These are phyloP conservation scores for Naematelia aurantialba DNA, from an alignment of 768 basidiomycete species.

Conservation along the genomic window DNA sequence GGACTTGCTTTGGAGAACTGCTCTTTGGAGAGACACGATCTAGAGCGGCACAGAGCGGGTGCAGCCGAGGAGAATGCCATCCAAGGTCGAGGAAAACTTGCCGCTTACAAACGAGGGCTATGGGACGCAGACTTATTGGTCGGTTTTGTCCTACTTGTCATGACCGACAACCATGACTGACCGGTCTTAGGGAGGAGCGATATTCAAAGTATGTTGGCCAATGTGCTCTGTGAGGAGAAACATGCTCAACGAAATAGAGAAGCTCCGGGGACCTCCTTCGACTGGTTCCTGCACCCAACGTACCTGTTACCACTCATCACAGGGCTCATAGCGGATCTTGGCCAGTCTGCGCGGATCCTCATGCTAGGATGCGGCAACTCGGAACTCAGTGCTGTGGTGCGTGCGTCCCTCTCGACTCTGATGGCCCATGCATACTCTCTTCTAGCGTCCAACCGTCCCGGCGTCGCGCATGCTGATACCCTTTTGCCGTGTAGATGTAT, in stretches of 20 bases:
- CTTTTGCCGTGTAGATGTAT: slow-evolving; percentile 35
- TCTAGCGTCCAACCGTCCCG: background rate
- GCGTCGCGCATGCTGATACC: background rate
- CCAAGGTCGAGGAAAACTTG: slow-evolving; percentile 26
- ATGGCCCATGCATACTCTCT: background rate
- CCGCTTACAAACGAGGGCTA: slow-evolving; percentile 48
- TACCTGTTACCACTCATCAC: slow-evolving; percentile 44
- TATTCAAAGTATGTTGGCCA: slow-evolving; percentile 40
- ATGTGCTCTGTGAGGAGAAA: background rate
- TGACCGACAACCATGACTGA: too few relatives aligned
- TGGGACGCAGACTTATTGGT: slow-evolving; percentile 50
- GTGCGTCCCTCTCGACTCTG: slow-evolving; percentile 2
- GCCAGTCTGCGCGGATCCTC: slow-evolving; percentile 33
- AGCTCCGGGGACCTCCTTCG: slow-evolving; percentile 43
- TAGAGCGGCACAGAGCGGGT: background rate
- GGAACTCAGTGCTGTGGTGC: slow-evolving; percentile 41
- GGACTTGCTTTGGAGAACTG: background rate
- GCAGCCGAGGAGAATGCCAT: slow-evolving; percentile 5
- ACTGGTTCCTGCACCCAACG: slow-evolving; percentile 49
- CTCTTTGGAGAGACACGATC: too few relatives aligned
- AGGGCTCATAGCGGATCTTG: slow-evolving; percentile 27
- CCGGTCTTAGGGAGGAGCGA: slow-evolving; percentile 41
- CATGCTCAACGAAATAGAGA: slow-evolving; percentile 27
- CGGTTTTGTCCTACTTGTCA: slow-evolving; percentile 3
- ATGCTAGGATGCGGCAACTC: slow-evolving; percentile 50